Base-by-base conservation (phyloP, 1,139 yeast genomes). In the Petasospora rhodanensis region DNA sequence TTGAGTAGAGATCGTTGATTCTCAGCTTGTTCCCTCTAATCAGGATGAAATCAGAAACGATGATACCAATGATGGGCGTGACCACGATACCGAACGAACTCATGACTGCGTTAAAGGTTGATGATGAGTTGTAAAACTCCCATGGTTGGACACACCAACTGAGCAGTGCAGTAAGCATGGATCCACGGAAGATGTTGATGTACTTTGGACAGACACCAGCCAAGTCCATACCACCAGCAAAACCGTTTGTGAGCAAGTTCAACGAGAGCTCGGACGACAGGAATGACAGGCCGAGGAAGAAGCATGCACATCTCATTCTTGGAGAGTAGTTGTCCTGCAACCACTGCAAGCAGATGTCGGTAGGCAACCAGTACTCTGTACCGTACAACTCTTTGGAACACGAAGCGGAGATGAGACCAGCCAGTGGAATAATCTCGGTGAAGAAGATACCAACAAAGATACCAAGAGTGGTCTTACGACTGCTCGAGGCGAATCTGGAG, bases 171-270 rank as follows among this genome's bases (percentile, higher is more conserved):
- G 58, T 51, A 14, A 62, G 24, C 5, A 60, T 34, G 2, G 67
- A 58, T 22, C 70, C 67, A 40, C 69, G 53, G 23, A 47, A 48
- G 28, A 62, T 59, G 38, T 62, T 55, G 32, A 64, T 49, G 39
- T 57, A 63, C 16, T 43, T 47, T 11, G 70, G 69, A 32, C 47
- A 52, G 6, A 63, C 41, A 13, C 62, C 58, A n/a, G 68, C 56
- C 26, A 65, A 40, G 40, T 64, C 70, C 61, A 64, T 63, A 13
- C 68, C 69, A 29, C 67, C 66, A 15, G 66, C 57, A 33, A 61
- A 53, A 7, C 64, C 67, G 41, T 64, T 64, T 11, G 59, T 63
- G 29, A 62, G 43, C 25, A 59, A 43, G 39, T 60, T 62, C 30
- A 62, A 44, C 17, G 60, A 55, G 10, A 63, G 34, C 32, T 62